Percentiles rank a stretch among this genome's conserved stretches.
phyloP scores from a whole-genome alignment of 805 yeast genomes.

The Ogataea haglerorum region DNA sequence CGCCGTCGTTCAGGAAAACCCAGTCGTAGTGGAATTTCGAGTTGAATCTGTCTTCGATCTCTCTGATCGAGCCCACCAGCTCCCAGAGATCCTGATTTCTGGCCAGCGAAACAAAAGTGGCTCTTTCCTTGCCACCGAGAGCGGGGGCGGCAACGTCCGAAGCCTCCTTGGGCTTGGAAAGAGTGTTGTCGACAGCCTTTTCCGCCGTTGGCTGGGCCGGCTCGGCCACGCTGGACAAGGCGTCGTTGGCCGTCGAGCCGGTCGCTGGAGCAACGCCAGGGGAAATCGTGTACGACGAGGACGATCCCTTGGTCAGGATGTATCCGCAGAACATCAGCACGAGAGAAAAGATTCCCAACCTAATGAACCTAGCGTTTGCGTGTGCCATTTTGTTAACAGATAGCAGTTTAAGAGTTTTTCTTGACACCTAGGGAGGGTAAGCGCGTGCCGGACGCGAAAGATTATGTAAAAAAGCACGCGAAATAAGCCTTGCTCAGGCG shows the following conservation, averaged over 20 bases:
- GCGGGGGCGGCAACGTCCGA: constrained; percentile 11
- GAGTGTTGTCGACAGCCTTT: background rate
- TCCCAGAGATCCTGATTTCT: constrained; percentile 69
- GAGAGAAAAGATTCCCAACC: constrained; percentile 46
- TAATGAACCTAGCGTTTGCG: constrained; percentile 45
- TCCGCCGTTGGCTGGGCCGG: background rate
- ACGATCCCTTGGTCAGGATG: constrained; percentile 46
- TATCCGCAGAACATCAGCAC: constrained; percentile 45
- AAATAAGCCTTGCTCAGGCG: background rate
- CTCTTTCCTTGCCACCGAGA: constrained; percentile 47
- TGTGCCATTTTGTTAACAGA: constrained; percentile 35
- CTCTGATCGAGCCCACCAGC: constrained; percentile 61
- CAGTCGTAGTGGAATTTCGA: constrained; percentile 80
- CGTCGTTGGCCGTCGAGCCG: constrained; percentile 1
- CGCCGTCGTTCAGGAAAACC: constrained; percentile 90
- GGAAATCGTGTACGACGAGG: constrained; percentile 28
- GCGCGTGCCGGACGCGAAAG: background rate
- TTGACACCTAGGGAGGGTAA: constrained; percentile 6
- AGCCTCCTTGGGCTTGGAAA: constrained; percentile 6
- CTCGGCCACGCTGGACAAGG: background rate
- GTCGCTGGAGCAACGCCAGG: constrained; percentile 4
- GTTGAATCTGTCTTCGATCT: constrained; percentile 89
- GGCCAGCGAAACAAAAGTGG: constrained; percentile 78
- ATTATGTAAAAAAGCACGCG: background rate
- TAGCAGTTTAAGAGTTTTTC: constrained; percentile 1